Conservation (phyloP, 768 basidiomycete genomes). For the Mycena latifolia region DNA sequence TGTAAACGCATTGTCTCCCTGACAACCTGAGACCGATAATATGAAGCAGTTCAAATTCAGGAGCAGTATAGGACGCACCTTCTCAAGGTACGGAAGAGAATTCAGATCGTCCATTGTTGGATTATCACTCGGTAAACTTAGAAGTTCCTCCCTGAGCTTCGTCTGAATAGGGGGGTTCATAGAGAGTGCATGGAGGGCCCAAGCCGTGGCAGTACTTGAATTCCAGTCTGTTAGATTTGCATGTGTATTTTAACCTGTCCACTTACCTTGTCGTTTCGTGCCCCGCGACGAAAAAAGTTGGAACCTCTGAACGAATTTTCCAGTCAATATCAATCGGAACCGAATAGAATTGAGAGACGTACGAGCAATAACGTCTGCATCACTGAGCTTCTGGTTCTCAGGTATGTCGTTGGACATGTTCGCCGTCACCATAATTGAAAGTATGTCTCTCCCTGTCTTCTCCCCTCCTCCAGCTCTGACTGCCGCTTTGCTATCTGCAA, state of each 20-base stretch:
- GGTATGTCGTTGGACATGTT: slow-evolving; percentile 64
- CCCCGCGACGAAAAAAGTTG: neutral
- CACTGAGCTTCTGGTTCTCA: slow-evolving; percentile 55
- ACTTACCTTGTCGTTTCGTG: neutral
- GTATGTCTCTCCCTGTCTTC: slow-evolving; percentile 49
- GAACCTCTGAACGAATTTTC: neutral
- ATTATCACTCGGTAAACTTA: neutral
- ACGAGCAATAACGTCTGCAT: slow-evolving; percentile 48
- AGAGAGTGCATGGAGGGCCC: neutral
- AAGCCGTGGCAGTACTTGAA: neutral
- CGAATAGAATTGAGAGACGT: no score
- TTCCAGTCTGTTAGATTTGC: neutral
- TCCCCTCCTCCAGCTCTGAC: slow-evolving; percentile 39
- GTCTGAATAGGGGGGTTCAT: neutral
- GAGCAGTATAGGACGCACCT: neutral
- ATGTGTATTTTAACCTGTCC: neutral
- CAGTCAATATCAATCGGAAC: neutral
- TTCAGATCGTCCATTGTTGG: neutral
- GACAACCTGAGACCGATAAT: neutral
- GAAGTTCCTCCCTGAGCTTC: neutral
- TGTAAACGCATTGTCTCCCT: neutral
- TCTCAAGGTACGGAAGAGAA: neutral
- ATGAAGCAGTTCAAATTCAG: neutral
- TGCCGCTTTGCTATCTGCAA: slow-evolving; percentile 53
- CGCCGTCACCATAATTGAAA: slow-evolving; percentile 62